phyloP scores from a whole-genome alignment of 129 eudicot species.

The Lactuca sativa region DNA sequence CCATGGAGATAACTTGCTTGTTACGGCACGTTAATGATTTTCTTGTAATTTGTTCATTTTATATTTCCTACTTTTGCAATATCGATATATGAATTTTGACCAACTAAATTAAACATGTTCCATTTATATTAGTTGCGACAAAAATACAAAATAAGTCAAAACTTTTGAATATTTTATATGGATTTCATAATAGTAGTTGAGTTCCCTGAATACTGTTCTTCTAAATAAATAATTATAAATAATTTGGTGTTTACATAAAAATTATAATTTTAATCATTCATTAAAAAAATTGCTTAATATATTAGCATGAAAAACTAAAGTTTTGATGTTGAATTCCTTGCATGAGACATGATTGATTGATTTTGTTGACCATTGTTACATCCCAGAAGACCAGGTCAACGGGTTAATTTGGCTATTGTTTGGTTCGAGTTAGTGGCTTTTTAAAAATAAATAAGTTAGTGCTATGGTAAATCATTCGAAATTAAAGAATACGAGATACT shows the following conservation, averaged over 20 bases:
- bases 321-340: neutral
- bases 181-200: too few species aligned
- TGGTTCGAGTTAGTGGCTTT: neutral
- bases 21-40: conserved; percentile 35
- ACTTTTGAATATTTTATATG: too few species aligned
- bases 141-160: too few species aligned
- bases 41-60: neutral
- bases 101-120: too few species aligned
- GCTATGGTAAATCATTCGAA: neutral
- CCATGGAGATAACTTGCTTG: conserved; percentile 28
- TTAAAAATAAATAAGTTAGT: too few species aligned
- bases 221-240: too few species aligned
- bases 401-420: too few species aligned
- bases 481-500: too few species aligned
- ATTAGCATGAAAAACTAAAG: neutral
- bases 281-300: too few species aligned
- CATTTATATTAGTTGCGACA: neutral
- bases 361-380: neutral
- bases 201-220: too few species aligned
- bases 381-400: neutral
- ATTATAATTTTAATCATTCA: too few species aligned
- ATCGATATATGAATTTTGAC: neutral
- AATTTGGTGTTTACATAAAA: too few species aligned
- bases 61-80: neutral
- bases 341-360: neutral